Evolutionary conservation across 176 grass and related monocot genomes (phyloP).

Genomic region (Musa acuminata): DNA sequence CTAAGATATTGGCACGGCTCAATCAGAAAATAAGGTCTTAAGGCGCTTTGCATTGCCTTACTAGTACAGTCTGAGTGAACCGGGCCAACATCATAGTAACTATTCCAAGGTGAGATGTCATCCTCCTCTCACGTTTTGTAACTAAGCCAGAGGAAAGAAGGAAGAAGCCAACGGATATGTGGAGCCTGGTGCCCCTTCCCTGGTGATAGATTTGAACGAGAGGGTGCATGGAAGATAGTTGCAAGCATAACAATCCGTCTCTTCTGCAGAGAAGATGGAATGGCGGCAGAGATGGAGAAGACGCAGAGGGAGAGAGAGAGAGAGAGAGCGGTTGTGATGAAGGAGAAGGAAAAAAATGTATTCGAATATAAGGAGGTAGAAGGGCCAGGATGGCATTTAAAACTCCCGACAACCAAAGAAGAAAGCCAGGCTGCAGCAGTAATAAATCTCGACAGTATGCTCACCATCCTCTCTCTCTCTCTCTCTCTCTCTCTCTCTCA

Average conservation of each 20-base stretch:
- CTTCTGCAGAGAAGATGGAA: background rate
- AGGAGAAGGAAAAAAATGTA: background rate
- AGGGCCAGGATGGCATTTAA: background rate
- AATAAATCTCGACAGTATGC: background rate
- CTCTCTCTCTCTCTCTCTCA: too few relatives aligned
- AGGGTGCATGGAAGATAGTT: too few relatives aligned
- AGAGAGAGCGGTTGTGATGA: background rate
- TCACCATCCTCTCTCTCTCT: background rate
- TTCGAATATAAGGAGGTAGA: background rate
- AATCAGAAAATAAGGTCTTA: conserved; percentile 2
- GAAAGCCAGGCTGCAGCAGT: background rate
- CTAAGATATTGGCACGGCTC: conserved; percentile 35
- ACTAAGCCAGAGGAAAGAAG: too few relatives aligned
- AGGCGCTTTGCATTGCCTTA: too few relatives aligned
- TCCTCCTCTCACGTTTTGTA: too few relatives aligned
- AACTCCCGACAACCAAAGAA: background rate
- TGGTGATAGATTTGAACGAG: too few relatives aligned
- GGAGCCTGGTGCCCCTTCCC: too few relatives aligned
- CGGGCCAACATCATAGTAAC: background rate
- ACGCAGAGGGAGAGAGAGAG: too few relatives aligned
- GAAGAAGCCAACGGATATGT: too few relatives aligned
- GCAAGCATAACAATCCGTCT: too few relatives aligned
- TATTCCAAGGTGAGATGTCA: background rate
- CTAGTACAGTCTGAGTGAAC: background rate
- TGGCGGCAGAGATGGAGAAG: too few relatives aligned